Evolutionary conservation across 2,329 filamentous ascomycete genomes (phyloP).

Genomic region (Chalaropsis ovoidea): DNA sequence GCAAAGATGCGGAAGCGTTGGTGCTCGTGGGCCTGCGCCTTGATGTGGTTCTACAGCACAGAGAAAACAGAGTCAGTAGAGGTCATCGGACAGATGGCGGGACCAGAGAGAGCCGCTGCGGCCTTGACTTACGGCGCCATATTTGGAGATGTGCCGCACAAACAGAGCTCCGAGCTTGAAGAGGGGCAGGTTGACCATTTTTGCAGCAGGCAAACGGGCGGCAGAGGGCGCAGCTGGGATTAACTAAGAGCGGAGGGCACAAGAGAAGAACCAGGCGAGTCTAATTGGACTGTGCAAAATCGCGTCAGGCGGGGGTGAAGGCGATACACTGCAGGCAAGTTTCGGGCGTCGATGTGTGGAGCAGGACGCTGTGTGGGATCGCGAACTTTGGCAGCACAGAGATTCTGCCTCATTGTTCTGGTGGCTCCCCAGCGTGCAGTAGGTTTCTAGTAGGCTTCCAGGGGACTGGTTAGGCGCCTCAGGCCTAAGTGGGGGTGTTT

Average conservation of each 20-base stretch:
- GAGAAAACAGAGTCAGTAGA: background rate
- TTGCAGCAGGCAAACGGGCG: background rate
- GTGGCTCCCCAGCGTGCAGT: too few relatives aligned
- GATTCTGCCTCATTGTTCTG: background rate
- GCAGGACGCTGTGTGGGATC: background rate
- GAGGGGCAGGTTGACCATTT: slow-evolving; percentile 55
- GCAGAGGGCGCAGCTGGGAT: background rate
- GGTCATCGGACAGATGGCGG: background rate
- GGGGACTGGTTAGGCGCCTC: background rate
- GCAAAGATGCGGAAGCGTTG: slow-evolving; percentile 50
- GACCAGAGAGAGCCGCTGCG: background rate
- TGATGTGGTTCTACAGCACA: slow-evolving; percentile 51
- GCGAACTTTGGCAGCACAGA: background rate
- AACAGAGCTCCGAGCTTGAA: slow-evolving; percentile 58
- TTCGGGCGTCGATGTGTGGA: slow-evolving; percentile 11
- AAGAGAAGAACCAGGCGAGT: background rate
- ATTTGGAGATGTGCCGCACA: slow-evolving; percentile 57
- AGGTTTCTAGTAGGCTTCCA: background rate
- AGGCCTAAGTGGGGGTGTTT: background rate
- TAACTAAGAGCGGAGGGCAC: background rate
- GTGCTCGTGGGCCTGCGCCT: slow-evolving; percentile 55
- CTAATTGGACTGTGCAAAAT: background rate
- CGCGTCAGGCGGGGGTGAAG: background rate
- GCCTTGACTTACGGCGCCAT: slow-evolving; percentile 49
- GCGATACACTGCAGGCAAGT: background rate